Conservation (phyloP, 2,329 filamentous ascomycete genomes). For the Meredithiella fracta region DNA sequence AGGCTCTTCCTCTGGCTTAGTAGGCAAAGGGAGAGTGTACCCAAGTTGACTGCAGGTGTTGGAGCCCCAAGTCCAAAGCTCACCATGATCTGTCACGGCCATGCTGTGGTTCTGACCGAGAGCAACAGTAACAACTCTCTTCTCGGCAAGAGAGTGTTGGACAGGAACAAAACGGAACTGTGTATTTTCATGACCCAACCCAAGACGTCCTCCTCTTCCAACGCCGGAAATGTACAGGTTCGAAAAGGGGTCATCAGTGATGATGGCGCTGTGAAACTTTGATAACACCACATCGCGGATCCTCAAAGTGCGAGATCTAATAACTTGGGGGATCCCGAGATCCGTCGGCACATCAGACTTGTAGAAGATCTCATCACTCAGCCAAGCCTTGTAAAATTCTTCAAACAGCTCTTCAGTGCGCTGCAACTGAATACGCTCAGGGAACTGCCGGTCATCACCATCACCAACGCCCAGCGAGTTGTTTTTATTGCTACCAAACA, state of each 20-base stretch:
- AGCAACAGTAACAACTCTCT: conserved; percentile 59
- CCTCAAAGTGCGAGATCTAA: conserved; percentile 53
- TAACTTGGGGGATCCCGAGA: conserved; percentile 51
- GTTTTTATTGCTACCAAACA: conserved; percentile 95
- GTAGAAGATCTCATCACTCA: not conserved
- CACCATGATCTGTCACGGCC: conserved; percentile 70
- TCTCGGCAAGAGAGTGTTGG: conserved; percentile 57
- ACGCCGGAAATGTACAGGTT: conserved; percentile 91
- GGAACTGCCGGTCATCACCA: conserved; percentile 84
- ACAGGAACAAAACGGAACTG: conserved; percentile 75
- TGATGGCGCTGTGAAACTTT: conserved; percentile 76
- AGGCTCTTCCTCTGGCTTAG: conserved; percentile 61
- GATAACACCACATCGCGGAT: conserved; percentile 75
- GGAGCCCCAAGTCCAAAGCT: conserved; percentile 87
- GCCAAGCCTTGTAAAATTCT: conserved; percentile 41
- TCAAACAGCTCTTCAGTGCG: conserved; percentile 63
- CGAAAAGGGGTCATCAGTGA: conserved; percentile 73
- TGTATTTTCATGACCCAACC: conserved; percentile 77
- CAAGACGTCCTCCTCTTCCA: conserved; percentile 75
- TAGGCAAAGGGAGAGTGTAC: conserved; percentile 53
- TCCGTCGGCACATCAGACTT: not conserved
- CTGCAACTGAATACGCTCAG: conserved; percentile 62
- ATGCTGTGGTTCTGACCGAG: conserved; percentile 85
- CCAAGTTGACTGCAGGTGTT: conserved; percentile 77
- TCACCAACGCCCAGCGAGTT: conserved; percentile 86